phyloP scores from a whole-genome alignment of 2,329 filamentous ascomycete species.

The Phialocephala sp. region DNA sequence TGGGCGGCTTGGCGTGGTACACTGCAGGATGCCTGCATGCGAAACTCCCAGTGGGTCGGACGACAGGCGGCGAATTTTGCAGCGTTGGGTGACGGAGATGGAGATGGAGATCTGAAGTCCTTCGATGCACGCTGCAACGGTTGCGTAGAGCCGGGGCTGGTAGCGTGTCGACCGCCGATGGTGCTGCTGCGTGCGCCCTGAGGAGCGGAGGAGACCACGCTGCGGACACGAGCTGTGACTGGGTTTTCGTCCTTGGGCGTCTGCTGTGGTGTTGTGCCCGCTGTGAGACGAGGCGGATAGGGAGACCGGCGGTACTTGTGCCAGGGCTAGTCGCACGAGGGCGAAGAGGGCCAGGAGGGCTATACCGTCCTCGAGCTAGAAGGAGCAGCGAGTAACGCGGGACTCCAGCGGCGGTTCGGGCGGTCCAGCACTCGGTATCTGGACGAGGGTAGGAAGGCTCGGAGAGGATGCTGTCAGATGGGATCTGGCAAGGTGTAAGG shows the following conservation, averaged over 20 bases:
- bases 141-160: not conserved
- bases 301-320: not conserved
- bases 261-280: not conserved
- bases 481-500: not conserved
- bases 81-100: constrained; percentile 8
- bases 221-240: constrained; percentile 1
- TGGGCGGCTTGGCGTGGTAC: constrained; percentile 11
- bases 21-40: constrained; percentile 19
- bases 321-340: constrained; percentile 1
- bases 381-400: not conserved
- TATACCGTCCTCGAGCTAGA: not conserved
- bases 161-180: not conserved
- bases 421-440: not conserved
- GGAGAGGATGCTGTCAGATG: not conserved
- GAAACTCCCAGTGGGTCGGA: constrained; percentile 24
- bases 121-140: constrained; percentile 11
- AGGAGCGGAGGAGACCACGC: not conserved
- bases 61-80: constrained; percentile 17
- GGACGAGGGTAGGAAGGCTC: too few relatives aligned
- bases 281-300: constrained; percentile 2
- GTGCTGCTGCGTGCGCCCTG: not conserved
- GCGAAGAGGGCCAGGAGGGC: not conserved
- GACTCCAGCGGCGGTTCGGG: not conserved
- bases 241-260: not conserved
- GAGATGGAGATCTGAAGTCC: constrained; percentile 9